Evolutionary conservation across 495 filamentous ascomycete genomes (phyloP).

Genomic region (Aspergillus haitiensis): DNA sequence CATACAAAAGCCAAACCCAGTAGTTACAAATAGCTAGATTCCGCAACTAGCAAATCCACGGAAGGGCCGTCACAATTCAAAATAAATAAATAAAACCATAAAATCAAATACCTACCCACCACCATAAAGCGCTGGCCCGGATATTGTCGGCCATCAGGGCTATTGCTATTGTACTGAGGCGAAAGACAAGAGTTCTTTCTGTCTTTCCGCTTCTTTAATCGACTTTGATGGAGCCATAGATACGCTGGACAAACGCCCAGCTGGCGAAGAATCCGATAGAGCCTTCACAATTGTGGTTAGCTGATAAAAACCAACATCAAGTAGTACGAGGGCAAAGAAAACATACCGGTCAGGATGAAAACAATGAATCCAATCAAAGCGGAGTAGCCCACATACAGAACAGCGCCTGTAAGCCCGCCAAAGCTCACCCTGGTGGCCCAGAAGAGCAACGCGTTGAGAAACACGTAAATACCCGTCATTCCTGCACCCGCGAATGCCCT

Average conservation of each 20-base stretch:
- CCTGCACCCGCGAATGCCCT: slow-evolving; percentile 85
- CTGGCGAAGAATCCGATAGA: slow-evolving; percentile 94
- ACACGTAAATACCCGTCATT: slow-evolving; percentile 85
- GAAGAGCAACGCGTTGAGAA: slow-evolving; percentile 82
- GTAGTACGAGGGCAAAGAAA: not conserved
- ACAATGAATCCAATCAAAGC: slow-evolving; percentile 84
- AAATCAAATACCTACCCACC: too few species aligned
- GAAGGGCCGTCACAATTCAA: not conserved
- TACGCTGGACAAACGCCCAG: slow-evolving; percentile 90
- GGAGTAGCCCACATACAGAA: slow-evolving; percentile 93
- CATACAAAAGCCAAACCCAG: slow-evolving; percentile 7
- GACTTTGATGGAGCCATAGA: slow-evolving; percentile 95
- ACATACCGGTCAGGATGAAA: slow-evolving; percentile 89
- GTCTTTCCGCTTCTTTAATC: slow-evolving; percentile 53
- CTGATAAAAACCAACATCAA: slow-evolving; percentile 23
- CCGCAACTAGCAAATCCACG: not conserved
- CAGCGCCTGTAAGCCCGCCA: slow-evolving; percentile 77
- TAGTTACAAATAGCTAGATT: not conserved
- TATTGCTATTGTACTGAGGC: not conserved
- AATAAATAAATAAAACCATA: too few species aligned
- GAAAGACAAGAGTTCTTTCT: not conserved
- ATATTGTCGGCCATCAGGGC: too few species aligned
- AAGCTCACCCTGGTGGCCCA: slow-evolving; percentile 84
- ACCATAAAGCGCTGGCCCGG: too few species aligned
- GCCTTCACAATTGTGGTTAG: slow-evolving; percentile 47